Base-by-base conservation (phyloP, 2,329 filamentous ascomycete genomes). In the Xylariomycetidae sp. region DNA sequence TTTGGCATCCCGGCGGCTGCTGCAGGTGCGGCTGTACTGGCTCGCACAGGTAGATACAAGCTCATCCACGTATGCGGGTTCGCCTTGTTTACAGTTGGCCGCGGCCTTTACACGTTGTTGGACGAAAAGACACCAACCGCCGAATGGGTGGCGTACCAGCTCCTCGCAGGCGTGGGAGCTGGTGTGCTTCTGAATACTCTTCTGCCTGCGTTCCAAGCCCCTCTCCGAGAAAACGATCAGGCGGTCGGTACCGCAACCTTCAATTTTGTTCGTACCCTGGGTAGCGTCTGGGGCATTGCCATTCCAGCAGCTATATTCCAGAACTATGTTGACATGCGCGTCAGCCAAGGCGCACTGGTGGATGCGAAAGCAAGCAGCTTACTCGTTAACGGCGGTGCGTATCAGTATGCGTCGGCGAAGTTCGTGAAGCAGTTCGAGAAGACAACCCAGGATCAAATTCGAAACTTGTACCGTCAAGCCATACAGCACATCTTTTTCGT, bases 271-370 rank as follows among this genome's bases (percentile, higher is more conserved):
- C 53, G 64, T 6, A 50, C 48, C 7, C 55, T 67, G 8, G 65
- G 65, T 0, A 47, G 52, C 23, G 54, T 63, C 6, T 55, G 65
- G 31, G 64, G 64, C 17, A 56, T 67, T 2, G 54, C 59, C 1
- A 53, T 68, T 7, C 58, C 57, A 1, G 54, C 56, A 1, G 48
- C 52, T 3, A 54, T 65, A 19, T 65, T 65, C 27, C 29, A 35
- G 13, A 20, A 26, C 13, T 27, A 32, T 10, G n/a, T 35, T 18
- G 28, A 32, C 32, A 6, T 27, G 19, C 22, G 34, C 15, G 5
- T 28, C 10, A 9, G n/a, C 12, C 14, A 33, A 18, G 24, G 25
- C 3, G 15, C 20, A 15, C 30, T 38, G 13, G 23, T 17, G 9
- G 25, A 30, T 18, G 16, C 26, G 4, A 8, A 12, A n/a, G 31